Evolutionary conservation across 306 rosid genomes (phyloP).

Genomic region (Trifolium pratense): DNA sequence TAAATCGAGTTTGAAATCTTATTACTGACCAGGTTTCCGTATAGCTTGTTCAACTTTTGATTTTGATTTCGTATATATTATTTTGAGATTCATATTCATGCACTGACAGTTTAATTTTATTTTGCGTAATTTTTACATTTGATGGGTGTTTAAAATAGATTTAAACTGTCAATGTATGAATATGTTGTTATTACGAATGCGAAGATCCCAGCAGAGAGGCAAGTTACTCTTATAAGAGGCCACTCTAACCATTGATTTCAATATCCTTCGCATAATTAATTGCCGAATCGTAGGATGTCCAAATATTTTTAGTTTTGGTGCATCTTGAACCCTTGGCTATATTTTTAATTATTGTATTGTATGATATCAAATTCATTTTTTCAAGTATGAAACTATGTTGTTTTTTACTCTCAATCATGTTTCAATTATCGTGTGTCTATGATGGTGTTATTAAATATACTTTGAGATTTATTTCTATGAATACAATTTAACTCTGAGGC

Average conservation of each 20-base stretch:
- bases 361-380: too few relatives aligned
- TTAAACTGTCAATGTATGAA: too few relatives aligned
- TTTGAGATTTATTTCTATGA: slow-evolving; percentile 69
- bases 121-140: too few relatives aligned
- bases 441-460: slow-evolving; percentile 84
- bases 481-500: slow-evolving; percentile 65
- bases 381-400: too few relatives aligned
- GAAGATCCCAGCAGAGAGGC: slow-evolving; percentile 97
- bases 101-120: too few relatives aligned
- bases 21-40: slow-evolving; percentile 41
- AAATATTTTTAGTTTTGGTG: slow-evolving; percentile 31
- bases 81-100: too few relatives aligned
- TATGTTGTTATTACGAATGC: background rate
- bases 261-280: slow-evolving; percentile 63
- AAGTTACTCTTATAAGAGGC: slow-evolving; percentile 61
- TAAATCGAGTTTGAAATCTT: slow-evolving; percentile 52
- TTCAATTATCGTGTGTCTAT: slow-evolving; percentile 43
- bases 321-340: slow-evolving; percentile 52
- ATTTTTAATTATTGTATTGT: too few relatives aligned
- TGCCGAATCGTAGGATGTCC: slow-evolving; percentile 84
- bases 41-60: slow-evolving; percentile 39
- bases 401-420: too few relatives aligned
- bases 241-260: slow-evolving; percentile 60
- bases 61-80: slow-evolving; percentile 49
- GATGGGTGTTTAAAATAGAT: too few relatives aligned